A percentile compares a stretch with the other conserved stretches of the same genome.
phyloP scores from a whole-genome alignment of 176 grass and related monocot genomes.

The Paspalum vaginatum region DNA sequence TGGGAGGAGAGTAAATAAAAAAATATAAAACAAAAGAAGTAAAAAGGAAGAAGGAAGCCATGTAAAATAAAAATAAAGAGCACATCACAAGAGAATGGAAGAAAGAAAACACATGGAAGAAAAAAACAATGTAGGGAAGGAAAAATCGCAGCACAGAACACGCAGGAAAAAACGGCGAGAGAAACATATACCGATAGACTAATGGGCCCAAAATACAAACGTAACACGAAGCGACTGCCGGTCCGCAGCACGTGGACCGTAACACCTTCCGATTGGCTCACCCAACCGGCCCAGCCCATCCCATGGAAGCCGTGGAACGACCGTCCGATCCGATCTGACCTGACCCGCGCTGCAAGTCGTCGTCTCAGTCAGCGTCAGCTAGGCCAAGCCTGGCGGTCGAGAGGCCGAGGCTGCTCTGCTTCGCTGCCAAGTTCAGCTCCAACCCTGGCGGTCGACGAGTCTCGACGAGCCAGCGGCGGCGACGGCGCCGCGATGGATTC shows the following conservation, averaged over 20 bases:
- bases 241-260: not conserved
- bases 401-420: not conserved
- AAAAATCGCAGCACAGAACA: no score
- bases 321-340: not conserved
- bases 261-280: not conserved
- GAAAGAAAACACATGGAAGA: no score
- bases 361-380: not conserved
- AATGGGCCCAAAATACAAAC: no score
- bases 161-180: no score
- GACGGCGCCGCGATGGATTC: slow-evolving; percentile 39
- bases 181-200: no score
- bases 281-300: not conserved
- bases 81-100: no score
- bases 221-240: not conserved
- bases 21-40: no score
- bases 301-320: not conserved
- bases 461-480: not conserved
- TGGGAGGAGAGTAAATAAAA: no score
- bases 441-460: not conserved
- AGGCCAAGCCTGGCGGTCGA: no score
- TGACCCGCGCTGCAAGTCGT: not conserved
- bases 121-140: no score
- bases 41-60: no score
- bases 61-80: no score
- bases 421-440: slow-evolving; percentile 5